These are phyloP conservation scores for Dalbergia cultrata DNA, from an alignment of 306 rosid genomes.

Conservation along the genomic window DNA sequence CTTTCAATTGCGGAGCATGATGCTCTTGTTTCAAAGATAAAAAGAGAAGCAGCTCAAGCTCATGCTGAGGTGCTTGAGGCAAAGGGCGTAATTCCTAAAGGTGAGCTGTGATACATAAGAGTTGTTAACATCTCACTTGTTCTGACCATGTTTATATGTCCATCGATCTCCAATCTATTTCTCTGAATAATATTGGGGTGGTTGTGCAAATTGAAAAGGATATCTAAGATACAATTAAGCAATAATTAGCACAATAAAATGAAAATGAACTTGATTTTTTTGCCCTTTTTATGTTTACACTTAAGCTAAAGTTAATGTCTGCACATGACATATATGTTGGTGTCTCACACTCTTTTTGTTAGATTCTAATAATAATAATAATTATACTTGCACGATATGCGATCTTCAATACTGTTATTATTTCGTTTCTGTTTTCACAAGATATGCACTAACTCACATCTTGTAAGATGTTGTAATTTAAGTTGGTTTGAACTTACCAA, in stretches of 20 bases:
- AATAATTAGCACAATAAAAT: conserved; percentile 3
- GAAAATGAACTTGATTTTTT: not conserved
- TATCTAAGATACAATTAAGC: not conserved
- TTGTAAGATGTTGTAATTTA: not conserved
- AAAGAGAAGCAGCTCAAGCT: conserved; percentile 63
- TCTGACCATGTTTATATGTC: conserved; percentile 1
- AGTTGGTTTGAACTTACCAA: not conserved
- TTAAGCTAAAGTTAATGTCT: conserved; percentile 1
- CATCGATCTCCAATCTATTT: conserved; percentile 4
- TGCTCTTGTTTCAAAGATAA: conserved; percentile 52
- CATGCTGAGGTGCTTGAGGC: conserved; percentile 62
- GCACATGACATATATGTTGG: not conserved
- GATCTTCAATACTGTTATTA: not conserved
- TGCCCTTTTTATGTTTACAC: not conserved
- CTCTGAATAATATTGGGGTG: not conserved
- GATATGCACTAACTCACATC: not conserved
- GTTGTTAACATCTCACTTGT: not conserved
- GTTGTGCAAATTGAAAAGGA: conserved; percentile 1
- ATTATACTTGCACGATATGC: not conserved
- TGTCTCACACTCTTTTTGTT: not conserved
- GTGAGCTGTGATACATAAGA: conserved; percentile 53
- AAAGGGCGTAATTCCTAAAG: conserved; percentile 49
- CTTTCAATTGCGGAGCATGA: conserved; percentile 40
- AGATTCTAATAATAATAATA: too few relatives aligned
- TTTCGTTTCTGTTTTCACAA: not conserved